Base-by-base conservation (phyloP, 1,139 yeast species). In the Blastobotrys capitulatus region DNA sequence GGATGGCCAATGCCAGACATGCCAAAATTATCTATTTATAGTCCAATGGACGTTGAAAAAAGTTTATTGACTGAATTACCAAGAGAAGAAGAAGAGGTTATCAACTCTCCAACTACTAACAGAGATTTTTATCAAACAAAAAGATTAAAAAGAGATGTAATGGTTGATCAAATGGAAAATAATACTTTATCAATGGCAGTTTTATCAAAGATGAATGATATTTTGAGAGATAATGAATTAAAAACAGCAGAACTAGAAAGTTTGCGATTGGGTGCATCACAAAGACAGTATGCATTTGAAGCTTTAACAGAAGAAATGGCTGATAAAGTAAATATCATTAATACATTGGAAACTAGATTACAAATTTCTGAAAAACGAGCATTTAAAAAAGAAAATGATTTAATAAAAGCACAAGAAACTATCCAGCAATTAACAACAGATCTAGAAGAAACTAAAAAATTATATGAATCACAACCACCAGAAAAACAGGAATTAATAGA, bases 1-100 rank as follows among this genome's bases (percentile, higher is more conserved):
- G 43, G 44, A 2, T 44, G 48, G 48, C 49, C 49, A 1, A 70
- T 90, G 44, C 94, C 96, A 0, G 86, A 83, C 44, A 70, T 86
- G 54, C 79, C 88, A 2, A 63, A 73, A 1, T 80, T 88, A 6
- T 82, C 83, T 1, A 73, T 72, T 44, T 88, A 79, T 61, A 76
- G 77, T 2, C 75, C 89, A 1, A 70, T 73, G 54, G 96, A 86
- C 64, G 95, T 88, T 19, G 96, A 87, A 62, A 76, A 80, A 56
- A 83, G 94, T 0, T 68, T 88, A 50, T 69, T 87, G 46, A 84
- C 92, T 0, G 96, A 88, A 62, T 95, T 86, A 1, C 6, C 26
- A n/a, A 18, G 26, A n/a, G 81, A 44, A 25, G 42, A 31, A 27
- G 37, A 32, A 34, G n/a, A n/a, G n/a, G n/a, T n/a, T n/a, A n/a